A percentile compares a stretch with the other conserved stretches of the same genome.
These are phyloP conservation scores for Termitomyces sp. DNA, from an alignment of 768 basidiomycete species.

Conservation along the genomic window DNA sequence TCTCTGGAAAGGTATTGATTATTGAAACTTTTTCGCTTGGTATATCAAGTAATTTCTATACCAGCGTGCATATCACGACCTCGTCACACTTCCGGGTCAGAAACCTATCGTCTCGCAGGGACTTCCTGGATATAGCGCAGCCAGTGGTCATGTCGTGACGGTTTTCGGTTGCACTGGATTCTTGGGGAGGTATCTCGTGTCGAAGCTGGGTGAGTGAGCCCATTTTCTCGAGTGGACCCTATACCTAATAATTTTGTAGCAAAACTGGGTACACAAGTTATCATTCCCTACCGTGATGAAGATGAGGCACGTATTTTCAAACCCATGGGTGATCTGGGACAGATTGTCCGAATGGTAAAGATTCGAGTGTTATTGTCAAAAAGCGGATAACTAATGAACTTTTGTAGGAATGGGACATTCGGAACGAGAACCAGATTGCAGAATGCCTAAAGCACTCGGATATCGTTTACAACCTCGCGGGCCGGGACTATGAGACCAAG, in stretches of 20 bases:
- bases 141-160: slow-evolving; percentile 89
- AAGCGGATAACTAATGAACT: slow-evolving; percentile 13
- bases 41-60: slow-evolving; percentile 1
- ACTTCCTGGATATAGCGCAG: slow-evolving; percentile 80
- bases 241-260: slow-evolving; percentile 40
- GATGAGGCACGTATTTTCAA: slow-evolving; percentile 88
- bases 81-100: slow-evolving; percentile 52
- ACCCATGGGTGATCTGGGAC: slow-evolving; percentile 95
- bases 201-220: slow-evolving; percentile 75
- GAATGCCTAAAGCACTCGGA: slow-evolving; percentile 95
- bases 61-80: slow-evolving; percentile 75
- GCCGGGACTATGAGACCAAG: slow-evolving; percentile 96
- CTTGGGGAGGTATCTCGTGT: slow-evolving; percentile 89
- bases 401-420: slow-evolving; percentile 90
- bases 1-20: slow-evolving; percentile 41
- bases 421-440: slow-evolving; percentile 85
- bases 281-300: slow-evolving; percentile 93
- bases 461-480: slow-evolving; percentile 94
- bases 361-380: not conserved
- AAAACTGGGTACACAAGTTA: slow-evolving; percentile 88
- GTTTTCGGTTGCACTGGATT: slow-evolving; percentile 98
- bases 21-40: slow-evolving; percentile 1
- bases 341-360: slow-evolving; percentile 89
- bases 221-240: not conserved
- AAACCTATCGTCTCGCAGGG: slow-evolving; percentile 77